Conservation (phyloP, 192 early-diverging fungal genomes). For the Phycomyces nitens region DNA sequence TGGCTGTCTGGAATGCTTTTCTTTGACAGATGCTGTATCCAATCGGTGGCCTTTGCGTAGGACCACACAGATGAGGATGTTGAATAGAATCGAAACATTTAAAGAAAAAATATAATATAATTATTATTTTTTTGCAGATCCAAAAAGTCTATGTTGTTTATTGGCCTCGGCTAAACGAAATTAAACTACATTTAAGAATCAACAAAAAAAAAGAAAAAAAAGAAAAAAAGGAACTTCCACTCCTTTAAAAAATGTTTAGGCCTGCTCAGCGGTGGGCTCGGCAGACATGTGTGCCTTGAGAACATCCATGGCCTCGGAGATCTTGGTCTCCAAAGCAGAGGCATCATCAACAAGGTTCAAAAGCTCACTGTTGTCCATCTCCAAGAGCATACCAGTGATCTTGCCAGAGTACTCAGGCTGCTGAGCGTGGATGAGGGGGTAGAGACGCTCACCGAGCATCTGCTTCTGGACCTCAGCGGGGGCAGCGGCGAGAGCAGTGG, state of each 20-base stretch:
- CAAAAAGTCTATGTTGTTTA: too few relatives aligned
- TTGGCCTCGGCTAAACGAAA: too few relatives aligned
- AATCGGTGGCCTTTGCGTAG: neutral
- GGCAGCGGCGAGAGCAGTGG: conserved; percentile 78
- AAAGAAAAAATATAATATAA: too few relatives aligned
- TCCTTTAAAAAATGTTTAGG: neutral
- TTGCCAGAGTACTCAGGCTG: conserved; percentile 85
- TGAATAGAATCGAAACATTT: too few relatives aligned
- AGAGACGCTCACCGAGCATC: conserved; percentile 94
- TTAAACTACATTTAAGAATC: too few relatives aligned
- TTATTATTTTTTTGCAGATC: too few relatives aligned
- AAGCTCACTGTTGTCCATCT: conserved; percentile 97
- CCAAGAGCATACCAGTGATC: conserved; percentile 96
- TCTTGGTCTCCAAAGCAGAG: conserved; percentile 76
- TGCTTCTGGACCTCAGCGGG: conserved; percentile 90
- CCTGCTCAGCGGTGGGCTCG: neutral
- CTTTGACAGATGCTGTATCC: conserved; percentile 27
- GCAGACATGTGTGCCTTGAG: conserved; percentile 60
- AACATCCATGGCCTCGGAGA: conserved; percentile 83
- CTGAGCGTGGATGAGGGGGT: conserved; percentile 74
- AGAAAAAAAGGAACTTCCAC: neutral
- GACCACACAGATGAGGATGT: neutral
- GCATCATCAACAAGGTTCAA: conserved; percentile 82
- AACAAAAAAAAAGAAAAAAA: too few relatives aligned
- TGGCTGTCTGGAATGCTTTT: conserved; percentile 57